Evolutionary conservation across 345 rosid species (phyloP).

Genomic region (Pseudoturritis turrita): DNA sequence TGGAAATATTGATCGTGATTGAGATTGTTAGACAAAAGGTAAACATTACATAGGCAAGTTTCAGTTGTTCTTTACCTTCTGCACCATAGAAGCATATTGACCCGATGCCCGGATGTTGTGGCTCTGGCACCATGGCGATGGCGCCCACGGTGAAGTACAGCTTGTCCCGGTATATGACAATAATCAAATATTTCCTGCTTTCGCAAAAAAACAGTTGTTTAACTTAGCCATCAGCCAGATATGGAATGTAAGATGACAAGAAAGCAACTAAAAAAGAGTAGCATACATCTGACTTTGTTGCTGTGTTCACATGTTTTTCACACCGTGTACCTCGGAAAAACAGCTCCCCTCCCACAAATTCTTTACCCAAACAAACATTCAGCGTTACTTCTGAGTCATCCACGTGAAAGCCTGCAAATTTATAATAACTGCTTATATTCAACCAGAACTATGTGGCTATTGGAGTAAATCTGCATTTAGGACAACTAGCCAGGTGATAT

Average conservation of each 20-base stretch:
- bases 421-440: neutral
- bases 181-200: constrained; percentile 76
- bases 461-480: neutral
- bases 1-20: too few relatives aligned
- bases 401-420: constrained; percentile 80
- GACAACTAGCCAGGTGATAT: neutral
- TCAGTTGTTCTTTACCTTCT: constrained; percentile 54
- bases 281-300: constrained; percentile 70
- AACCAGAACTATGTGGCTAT: neutral
- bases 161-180: constrained; percentile 70
- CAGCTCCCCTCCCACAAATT: constrained; percentile 88
- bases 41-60: too few relatives aligned
- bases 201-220: neutral
- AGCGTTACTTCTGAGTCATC: constrained; percentile 97
- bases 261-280: constrained; percentile 9
- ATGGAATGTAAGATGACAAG: neutral
- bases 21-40: too few relatives aligned
- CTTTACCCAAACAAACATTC: constrained; percentile 92
- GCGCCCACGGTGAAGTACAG: constrained; percentile 92
- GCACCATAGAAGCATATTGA: constrained; percentile 93
- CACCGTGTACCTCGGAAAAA: constrained; percentile 88
- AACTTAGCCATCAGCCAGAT: neutral
- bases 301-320: constrained; percentile 87
- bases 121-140: constrained; percentile 99
- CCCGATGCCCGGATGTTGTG: constrained; percentile 74